phyloP scores from a whole-genome alignment of 78 protist species.

The Dictyostelium firmibasis region DNA sequence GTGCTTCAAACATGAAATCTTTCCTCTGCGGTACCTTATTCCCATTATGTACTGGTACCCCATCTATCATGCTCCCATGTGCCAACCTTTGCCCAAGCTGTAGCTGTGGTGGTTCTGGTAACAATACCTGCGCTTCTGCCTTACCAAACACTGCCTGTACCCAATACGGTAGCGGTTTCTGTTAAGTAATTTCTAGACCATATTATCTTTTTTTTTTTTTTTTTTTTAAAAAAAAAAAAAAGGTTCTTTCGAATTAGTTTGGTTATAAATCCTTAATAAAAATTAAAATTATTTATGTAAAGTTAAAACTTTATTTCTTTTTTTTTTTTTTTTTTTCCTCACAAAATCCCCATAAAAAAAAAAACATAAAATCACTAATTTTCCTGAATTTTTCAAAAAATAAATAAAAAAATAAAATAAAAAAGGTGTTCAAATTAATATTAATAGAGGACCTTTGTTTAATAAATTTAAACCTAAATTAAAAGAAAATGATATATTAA shows the following conservation, averaged over 20 bases:
- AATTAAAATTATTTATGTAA: background rate
- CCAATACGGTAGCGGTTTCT: background rate
- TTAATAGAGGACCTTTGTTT: too few relatives aligned
- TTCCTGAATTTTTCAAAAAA: too few relatives aligned
- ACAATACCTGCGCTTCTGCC: conserved; percentile 4
- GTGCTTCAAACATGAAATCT: background rate
- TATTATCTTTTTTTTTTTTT: too few relatives aligned
- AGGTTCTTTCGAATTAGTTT: background rate
- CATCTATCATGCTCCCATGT: conserved; percentile 20
- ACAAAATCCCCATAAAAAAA: too few relatives aligned
- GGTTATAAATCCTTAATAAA: background rate
- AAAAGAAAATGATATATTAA: too few relatives aligned
- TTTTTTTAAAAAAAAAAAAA: too few relatives aligned
- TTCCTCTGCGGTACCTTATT: conserved; percentile 47
- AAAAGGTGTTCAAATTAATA: too few relatives aligned
- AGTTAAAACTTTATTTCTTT: too few relatives aligned
- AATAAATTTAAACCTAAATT: too few relatives aligned
- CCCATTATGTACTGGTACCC: background rate
- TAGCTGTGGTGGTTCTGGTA: conserved; percentile 11
- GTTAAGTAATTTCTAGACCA: background rate
- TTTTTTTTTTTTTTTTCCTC: background rate
- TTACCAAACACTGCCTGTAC: background rate
- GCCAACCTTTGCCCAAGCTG: conserved; percentile 19
- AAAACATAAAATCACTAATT: too few relatives aligned
- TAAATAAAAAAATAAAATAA: too few relatives aligned